These are phyloP conservation scores for Spathaspora hagerdaliae DNA, from an alignment of 805 yeast genomes.

Conservation along the genomic window DNA sequence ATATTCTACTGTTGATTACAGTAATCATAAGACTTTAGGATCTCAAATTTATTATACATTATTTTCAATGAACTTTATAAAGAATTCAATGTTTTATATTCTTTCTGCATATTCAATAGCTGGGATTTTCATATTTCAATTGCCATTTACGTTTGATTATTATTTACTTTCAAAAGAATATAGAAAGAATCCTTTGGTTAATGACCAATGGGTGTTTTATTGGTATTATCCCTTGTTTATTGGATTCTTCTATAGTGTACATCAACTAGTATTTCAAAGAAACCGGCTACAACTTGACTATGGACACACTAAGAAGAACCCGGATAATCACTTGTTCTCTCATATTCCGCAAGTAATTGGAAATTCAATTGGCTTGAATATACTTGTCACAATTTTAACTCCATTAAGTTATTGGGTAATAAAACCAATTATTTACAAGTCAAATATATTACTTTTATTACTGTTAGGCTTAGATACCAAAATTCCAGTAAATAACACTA, in stretches of 20 bases:
- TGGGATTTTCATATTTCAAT: slow-evolving; percentile 23
- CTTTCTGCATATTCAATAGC: slow-evolving; percentile 20
- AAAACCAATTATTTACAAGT: slow-evolving; percentile 40
- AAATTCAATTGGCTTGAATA: slow-evolving; percentile 32
- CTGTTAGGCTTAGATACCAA: slow-evolving; percentile 33
- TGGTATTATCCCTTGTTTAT: slow-evolving; percentile 43
- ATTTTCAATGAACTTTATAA: slow-evolving; percentile 14
- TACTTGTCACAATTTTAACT: slow-evolving; percentile 20
- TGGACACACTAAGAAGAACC: slow-evolving; percentile 39
- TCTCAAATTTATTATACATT: slow-evolving; percentile 24
- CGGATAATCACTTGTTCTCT: slow-evolving; percentile 28
- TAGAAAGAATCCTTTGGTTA: slow-evolving; percentile 31
- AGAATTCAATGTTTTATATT: slow-evolving; percentile 15
- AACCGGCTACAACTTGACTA: slow-evolving; percentile 48
- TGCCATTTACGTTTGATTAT: slow-evolving; percentile 23
- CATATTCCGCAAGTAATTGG: slow-evolving; percentile 29
- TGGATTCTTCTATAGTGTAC: slow-evolving; percentile 45
- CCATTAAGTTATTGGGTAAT: slow-evolving; percentile 40
- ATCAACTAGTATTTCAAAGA: slow-evolving; percentile 50
- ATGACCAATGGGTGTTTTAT: slow-evolving; percentile 45
- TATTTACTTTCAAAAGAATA: slow-evolving; percentile 36
- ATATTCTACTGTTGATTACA: slow-evolving; percentile 27
- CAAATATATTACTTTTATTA: slow-evolving; percentile 24
- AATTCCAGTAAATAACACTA: slow-evolving; percentile 36
- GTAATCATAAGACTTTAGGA: slow-evolving; percentile 29